Conservation (phyloP, 192 early-diverging fungal genomes). For the Coemansia sp. region DNA sequence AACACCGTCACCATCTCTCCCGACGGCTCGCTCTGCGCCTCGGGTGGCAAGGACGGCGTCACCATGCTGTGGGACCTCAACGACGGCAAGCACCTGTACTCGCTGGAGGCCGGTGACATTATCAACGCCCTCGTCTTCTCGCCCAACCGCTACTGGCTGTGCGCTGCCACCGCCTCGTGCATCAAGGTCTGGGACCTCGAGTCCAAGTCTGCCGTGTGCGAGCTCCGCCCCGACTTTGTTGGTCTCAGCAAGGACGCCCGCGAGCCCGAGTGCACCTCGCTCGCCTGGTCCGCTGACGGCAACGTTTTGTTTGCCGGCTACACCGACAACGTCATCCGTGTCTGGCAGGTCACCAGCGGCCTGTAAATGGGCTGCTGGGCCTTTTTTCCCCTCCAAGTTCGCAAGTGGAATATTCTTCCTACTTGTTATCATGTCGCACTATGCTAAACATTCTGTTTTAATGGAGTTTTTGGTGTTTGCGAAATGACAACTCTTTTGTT, state of each 20-base stretch:
- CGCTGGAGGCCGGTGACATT: constrained; percentile 89
- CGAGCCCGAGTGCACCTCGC: constrained; percentile 87
- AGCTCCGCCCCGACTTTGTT: constrained; percentile 74
- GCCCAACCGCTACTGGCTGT: constrained; percentile 99
- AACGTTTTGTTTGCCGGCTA: constrained; percentile 97
- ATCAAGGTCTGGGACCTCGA: constrained; percentile 99
- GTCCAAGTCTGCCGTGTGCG: constrained; percentile 95
- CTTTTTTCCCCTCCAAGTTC: constrained; percentile 18
- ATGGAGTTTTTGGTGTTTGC: not conserved
- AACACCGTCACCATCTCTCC: constrained; percentile 98
- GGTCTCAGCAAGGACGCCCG: constrained; percentile 71
- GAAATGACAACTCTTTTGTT: constrained; percentile 2
- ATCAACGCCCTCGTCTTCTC: constrained; percentile 99
- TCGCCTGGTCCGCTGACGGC: constrained; percentile 98
- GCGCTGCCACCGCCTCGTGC: constrained; percentile 89
- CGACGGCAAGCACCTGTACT: constrained; percentile 99
- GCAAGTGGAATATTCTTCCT: constrained; percentile 53
- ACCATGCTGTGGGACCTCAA: constrained; percentile 99
- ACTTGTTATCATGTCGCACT: constrained; percentile 26
- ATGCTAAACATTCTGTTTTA: not conserved
- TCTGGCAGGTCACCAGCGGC: constrained; percentile 75
- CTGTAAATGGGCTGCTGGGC: constrained; percentile 18
- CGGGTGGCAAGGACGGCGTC: constrained; percentile 98
- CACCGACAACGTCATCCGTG: constrained; percentile 85
- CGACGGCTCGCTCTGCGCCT: constrained; percentile 99